A percentile compares a stretch with the other conserved stretches of the same genome.
These are phyloP conservation scores for Entamoeba nuttalli DNA, from an alignment of 208 protist species.

Conservation along the genomic window DNA sequence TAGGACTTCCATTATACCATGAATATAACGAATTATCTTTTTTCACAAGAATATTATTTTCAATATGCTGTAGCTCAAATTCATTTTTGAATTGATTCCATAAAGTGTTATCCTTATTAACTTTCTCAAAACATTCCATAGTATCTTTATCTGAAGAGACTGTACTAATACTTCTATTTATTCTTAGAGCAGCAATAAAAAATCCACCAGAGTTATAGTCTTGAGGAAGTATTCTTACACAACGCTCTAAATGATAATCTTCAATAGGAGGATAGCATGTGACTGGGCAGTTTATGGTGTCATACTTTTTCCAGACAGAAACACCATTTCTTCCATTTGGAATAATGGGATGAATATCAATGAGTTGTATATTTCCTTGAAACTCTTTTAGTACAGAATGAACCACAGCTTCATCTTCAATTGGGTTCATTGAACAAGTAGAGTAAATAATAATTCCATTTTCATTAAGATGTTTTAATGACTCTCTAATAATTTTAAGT, in stretches of 20 bases:
- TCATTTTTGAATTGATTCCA: no score
- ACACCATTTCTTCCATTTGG: neutral
- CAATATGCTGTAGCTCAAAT: no score
- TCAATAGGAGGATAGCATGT: neutral
- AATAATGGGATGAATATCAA: neutral
- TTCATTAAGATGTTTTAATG: slow-evolving; percentile 28
- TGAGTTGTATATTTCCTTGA: neutral
- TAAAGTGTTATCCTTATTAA: no score
- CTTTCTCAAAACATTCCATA: no score
- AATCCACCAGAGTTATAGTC: slow-evolving; percentile 51
- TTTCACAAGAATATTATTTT: no score
- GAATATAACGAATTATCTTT: no score
- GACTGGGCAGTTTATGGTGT: no score
- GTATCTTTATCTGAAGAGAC: no score
- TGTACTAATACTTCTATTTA: no score
- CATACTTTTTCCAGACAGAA: no score
- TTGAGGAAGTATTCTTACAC: slow-evolving; percentile 46
- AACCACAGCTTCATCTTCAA: slow-evolving; percentile 82
- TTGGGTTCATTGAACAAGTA: slow-evolving; percentile 80
- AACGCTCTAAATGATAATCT: slow-evolving; percentile 31
- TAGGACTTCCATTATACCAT: no score
- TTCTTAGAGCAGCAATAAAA: slow-evolving; percentile 37
- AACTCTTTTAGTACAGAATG: slow-evolving; percentile 45
- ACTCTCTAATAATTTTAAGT: slow-evolving; percentile 46
- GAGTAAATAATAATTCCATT: slow-evolving; percentile 79